These are phyloP conservation scores for Erodium texanum DNA, from an alignment of 441 rosid species.

Conservation along the genomic window DNA sequence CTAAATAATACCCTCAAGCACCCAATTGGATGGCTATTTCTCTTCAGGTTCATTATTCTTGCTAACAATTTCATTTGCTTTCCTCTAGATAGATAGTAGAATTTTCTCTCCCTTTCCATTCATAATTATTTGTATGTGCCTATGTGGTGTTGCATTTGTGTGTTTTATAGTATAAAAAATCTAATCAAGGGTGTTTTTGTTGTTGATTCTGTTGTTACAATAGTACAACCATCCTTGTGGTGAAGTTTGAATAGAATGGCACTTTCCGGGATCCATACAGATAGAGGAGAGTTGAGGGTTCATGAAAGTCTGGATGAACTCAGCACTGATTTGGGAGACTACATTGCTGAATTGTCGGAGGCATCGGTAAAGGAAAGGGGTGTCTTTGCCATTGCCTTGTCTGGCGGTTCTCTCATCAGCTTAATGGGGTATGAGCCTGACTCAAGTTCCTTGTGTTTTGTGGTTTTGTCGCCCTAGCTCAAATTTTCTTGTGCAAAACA, in stretches of 20 bases:
- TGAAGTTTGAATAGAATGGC: conserved; percentile 35
- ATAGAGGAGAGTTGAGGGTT: conserved; percentile 64
- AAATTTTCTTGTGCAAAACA: conserved; percentile 30
- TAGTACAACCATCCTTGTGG: conserved; percentile 1
- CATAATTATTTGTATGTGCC: too few relatives aligned
- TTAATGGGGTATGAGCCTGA: conserved; percentile 47
- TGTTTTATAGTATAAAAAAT: background rate
- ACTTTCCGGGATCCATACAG: conserved; percentile 39
- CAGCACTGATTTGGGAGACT: conserved; percentile 68
- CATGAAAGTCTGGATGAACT: conserved; percentile 70
- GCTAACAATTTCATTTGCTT: too few relatives aligned
- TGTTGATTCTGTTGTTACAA: conserved; percentile 12
- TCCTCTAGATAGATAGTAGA: too few relatives aligned
- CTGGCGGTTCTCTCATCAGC: conserved; percentile 78
- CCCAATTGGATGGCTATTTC: too few relatives aligned
- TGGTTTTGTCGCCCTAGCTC: conserved; percentile 21
- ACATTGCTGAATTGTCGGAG: conserved; percentile 75
- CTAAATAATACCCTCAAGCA: too few relatives aligned
- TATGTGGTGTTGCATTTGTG: background rate
- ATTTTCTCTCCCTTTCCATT: too few relatives aligned
- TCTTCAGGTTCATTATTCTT: too few relatives aligned
- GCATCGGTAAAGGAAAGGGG: conserved; percentile 78
- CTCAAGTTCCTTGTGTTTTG: conserved; percentile 13
- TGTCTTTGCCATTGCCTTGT: conserved; percentile 68
- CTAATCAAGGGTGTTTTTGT: conserved; percentile 12